Base-by-base conservation (phyloP, 1,139 yeast genomes). In the Lodderomyces jiufengensis region DNA sequence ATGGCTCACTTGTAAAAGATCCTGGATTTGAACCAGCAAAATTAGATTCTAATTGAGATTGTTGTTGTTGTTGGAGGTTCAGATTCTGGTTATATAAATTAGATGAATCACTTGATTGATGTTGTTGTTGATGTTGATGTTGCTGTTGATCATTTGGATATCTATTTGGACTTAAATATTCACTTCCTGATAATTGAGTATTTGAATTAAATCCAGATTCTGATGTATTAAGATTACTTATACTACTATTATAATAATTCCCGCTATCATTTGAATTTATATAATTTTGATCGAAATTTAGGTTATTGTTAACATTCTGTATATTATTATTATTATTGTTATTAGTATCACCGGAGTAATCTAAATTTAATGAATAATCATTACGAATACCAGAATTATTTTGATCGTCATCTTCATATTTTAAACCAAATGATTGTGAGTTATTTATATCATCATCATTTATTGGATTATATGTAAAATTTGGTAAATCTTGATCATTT, bases 1-100 rank as follows among this genome's bases (percentile, higher is more conserved):
- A 60, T 10, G 66, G 68, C 31, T 63, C 70, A 33, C 57, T 58
- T 12, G 54, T 50, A 31, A 50, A 50, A 3, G 61, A 54, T n/a
- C 42, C 47, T 4, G 50, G 42, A 24, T 38, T 40, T n/a, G 49
- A 38, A 13, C 37, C 28, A 3, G 29, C 13, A 27, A 32, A 32
- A 9, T 32, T 24, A 5, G 30, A 22, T 6, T 32, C 29, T 26
- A 11, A 16, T 28, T 23, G n/a, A 25, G 24, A 13, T 33, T 22
- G 22, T 23, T 29, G 21, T 24, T 20, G 14, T 15, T 7, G 23
- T 28, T 28, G 31, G 11, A 18, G 23, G 7, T 18, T 18, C n/a
- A n/a, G n/a, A n/a, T n/a, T n/a, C n/a, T n/a, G n/a, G n/a, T n/a
- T n/a, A n/a, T n/a, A n/a, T n/a, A n/a, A n/a, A n/a, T n/a, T n/a